Conservation (phyloP, 2,329 filamentous ascomycete species). For the Corinectria fuckeliana region DNA sequence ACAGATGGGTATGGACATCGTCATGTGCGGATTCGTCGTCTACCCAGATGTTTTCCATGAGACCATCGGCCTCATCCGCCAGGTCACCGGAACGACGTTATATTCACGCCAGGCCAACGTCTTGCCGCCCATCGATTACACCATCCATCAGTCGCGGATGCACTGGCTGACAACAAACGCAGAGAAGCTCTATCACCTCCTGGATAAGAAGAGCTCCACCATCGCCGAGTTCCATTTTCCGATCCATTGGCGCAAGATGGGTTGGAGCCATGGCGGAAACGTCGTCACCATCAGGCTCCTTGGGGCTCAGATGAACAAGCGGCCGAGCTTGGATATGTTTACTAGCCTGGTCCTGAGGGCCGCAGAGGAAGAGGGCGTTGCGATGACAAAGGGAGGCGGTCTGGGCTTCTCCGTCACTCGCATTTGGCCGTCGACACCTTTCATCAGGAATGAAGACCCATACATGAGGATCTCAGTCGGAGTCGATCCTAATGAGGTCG, state of each 20-base stretch:
- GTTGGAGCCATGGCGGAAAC: slow-evolving; percentile 28
- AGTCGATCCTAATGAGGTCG: slow-evolving; percentile 25
- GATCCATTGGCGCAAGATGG: slow-evolving; percentile 24
- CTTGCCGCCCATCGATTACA: slow-evolving; percentile 17
- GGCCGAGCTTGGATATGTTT: slow-evolving; percentile 23
- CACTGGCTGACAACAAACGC: slow-evolving; percentile 19
- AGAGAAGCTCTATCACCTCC: slow-evolving; percentile 14
- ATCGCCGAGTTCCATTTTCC: slow-evolving; percentile 22
- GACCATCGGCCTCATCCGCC: slow-evolving; percentile 18
- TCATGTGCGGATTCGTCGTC: slow-evolving; percentile 21
- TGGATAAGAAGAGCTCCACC: slow-evolving; percentile 13
- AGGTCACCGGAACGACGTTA: slow-evolving; percentile 18
- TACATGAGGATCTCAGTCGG: slow-evolving; percentile 29
- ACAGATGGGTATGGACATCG: slow-evolving; percentile 22
- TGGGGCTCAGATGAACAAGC: slow-evolving; percentile 26
- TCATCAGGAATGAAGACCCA: slow-evolving; percentile 25
- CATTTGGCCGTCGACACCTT: slow-evolving; percentile 26
- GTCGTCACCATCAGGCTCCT: slow-evolving; percentile 24
- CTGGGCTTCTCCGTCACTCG: slow-evolving; percentile 27
- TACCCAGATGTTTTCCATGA: slow-evolving; percentile 15
- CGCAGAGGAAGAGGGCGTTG: slow-evolving; percentile 24
- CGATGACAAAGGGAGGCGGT: slow-evolving; percentile 28
- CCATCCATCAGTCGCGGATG: slow-evolving; percentile 19
- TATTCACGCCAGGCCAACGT: slow-evolving; percentile 21
- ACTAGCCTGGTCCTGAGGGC: slow-evolving; percentile 21